Base-by-base conservation (phyloP, 805 yeast genomes). In the Pichia membranifaciens region DNA sequence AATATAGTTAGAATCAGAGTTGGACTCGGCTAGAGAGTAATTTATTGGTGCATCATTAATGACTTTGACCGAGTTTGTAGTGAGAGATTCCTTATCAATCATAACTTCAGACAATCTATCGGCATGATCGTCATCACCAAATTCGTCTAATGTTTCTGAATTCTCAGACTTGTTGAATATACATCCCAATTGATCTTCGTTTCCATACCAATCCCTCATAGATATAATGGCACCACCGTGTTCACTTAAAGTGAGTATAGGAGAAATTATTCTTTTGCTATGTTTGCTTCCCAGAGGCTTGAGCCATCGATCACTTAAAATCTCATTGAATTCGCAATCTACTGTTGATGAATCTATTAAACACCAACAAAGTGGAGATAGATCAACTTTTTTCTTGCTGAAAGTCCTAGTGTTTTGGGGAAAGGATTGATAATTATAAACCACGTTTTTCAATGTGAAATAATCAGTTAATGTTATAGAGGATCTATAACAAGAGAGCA, bases 191-290 rank as follows among this genome's bases (percentile, higher is more conserved):
- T 77, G 76, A 18, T 82, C 86, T 46, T 78, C 78, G 4, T 78
- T 78, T 3, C 87, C 89, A 15, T 90, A 69, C 88, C 96, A 91
- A 63, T 93, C 99, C 54, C 95, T 74, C 75, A 89, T 78, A 1
- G 97, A 81, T 6, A 93, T 80, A 12, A 90, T 89, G 79, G 91
- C 87, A 2, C 99, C 99, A 31, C 99, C 99, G 58, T 89, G 95
- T 60, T 93, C 99, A 53, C 86, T 79, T 43, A 93, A 69, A 0
- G 96, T 85, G 38, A 93, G 70, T 71, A 93, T 76, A 0, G 99
- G 99, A 0, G 96, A 82, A 25, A 89, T 83, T 4, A 88, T 86
- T 44, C 79, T 78, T 33, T 84, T 75, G 0, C 95, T 83, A 45
- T 76, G 78, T 46, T 71, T 75, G 58, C 95, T 88, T 0, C 99